phyloP scores from a whole-genome alignment of 768 basidiomycete species.

The Agaricus subrufescens region DNA sequence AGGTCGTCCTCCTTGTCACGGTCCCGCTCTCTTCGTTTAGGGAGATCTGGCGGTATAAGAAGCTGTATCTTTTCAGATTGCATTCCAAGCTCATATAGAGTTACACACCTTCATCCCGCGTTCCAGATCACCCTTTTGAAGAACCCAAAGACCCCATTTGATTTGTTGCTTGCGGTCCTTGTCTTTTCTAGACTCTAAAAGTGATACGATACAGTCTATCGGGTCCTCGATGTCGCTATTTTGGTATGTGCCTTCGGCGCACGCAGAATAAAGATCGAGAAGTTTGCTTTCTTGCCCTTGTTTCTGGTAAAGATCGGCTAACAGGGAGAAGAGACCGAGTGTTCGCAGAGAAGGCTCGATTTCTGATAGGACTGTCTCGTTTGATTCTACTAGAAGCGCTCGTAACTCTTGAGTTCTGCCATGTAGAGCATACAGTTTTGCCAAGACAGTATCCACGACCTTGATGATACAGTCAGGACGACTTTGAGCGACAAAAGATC shows the following conservation, averaged over 20 bases:
- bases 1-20: constrained; percentile 54
- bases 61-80: constrained; percentile 35
- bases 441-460: constrained; percentile 80
- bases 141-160: constrained; percentile 78
- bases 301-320: constrained; percentile 58
- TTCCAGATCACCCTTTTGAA: constrained; percentile 54
- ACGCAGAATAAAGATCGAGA: constrained; percentile 67
- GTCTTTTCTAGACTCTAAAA: constrained; percentile 57
- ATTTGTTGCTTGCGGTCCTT: constrained; percentile 48
- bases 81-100: background rate
- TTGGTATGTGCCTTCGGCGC: constrained; percentile 41
- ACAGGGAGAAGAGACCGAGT: constrained; percentile 52
- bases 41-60: constrained; percentile 48
- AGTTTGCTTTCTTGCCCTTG: constrained; percentile 56
- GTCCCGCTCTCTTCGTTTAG: constrained; percentile 49
- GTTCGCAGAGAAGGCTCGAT: constrained; percentile 52
- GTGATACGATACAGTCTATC: constrained; percentile 48
- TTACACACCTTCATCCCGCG: constrained; percentile 61
- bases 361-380: constrained; percentile 54
- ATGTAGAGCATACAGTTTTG: constrained; percentile 63
- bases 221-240: constrained; percentile 66
- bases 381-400: constrained; percentile 48
- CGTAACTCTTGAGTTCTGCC: constrained; percentile 62
- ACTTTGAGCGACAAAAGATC: background rate
- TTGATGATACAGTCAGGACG: constrained; percentile 18